Conservation (phyloP, 305 asterid species). For the Fraxinus platypoda region DNA sequence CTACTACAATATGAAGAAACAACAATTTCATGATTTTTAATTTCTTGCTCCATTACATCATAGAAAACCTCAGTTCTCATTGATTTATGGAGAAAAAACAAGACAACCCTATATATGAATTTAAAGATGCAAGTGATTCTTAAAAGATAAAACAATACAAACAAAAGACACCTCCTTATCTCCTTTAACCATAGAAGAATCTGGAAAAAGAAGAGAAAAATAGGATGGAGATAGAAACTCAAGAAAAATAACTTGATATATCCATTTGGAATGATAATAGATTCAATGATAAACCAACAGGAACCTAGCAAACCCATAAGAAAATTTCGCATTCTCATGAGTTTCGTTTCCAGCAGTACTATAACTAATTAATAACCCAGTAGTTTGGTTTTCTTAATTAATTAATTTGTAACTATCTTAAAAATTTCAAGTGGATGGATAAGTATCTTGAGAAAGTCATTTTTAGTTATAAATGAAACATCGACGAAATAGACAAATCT, state of each 20-base stretch:
- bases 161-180: constrained; percentile 8
- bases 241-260: constrained; percentile 46
- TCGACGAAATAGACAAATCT: neutral
- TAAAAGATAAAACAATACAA: constrained; percentile 18
- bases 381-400: neutral
- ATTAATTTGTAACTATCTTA: neutral
- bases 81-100: neutral
- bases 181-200: constrained; percentile 41
- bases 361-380: neutral
- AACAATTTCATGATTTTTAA: constrained; percentile 1
- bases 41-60: constrained; percentile 23
- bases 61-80: constrained; percentile 12
- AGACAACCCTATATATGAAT: neutral
- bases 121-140: constrained; percentile 13
- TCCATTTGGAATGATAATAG: constrained; percentile 49
- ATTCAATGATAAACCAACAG: constrained; percentile 55
- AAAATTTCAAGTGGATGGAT: too few relatives aligned
- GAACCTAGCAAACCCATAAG: constrained; percentile 38
- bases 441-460: too few relatives aligned
- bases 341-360: neutral
- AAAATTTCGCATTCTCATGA: neutral
- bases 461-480: neutral
- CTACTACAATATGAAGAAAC: neutral
- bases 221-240: constrained; percentile 47
- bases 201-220: constrained; percentile 43